phyloP scores from a whole-genome alignment of 1,139 yeast genomes.

The Pneumocystis wakefieldiae region DNA sequence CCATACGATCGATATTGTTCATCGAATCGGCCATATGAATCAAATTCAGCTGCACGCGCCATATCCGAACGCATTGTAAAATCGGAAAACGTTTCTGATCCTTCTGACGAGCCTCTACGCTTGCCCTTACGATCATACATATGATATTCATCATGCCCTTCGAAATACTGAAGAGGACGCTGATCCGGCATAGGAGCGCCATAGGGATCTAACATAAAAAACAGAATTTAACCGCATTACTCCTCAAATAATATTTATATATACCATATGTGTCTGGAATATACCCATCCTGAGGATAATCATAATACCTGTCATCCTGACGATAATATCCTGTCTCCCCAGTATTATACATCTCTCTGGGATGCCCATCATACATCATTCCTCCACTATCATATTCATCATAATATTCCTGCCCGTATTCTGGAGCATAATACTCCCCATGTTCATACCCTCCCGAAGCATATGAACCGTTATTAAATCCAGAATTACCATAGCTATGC shows the following conservation, averaged over 20 bases:
- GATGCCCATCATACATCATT: conserved; percentile 24
- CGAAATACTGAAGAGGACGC: conserved; percentile 14
- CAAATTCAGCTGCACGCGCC: conserved; percentile 27
- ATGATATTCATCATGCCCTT: conserved; percentile 13
- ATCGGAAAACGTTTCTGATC: conserved; percentile 30
- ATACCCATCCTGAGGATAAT: conserved; percentile 23
- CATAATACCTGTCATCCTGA: conserved; percentile 11
- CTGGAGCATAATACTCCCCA: conserved; percentile 14
- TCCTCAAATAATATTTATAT: neutral
- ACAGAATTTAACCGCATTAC: neutral
- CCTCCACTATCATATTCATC: conserved; percentile 22
- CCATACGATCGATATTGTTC: conserved; percentile 20
- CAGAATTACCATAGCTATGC: conserved; percentile 8
- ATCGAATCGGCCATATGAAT: conserved; percentile 28
- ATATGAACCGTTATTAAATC: conserved; percentile 20
- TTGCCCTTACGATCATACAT: conserved; percentile 15
- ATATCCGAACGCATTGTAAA: conserved; percentile 32
- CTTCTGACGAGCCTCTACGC: conserved; percentile 24
- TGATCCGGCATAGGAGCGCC: conserved; percentile 17
- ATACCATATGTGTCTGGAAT: conserved; percentile 24
- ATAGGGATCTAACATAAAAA: conserved; percentile 14
- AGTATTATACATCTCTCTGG: conserved; percentile 9
- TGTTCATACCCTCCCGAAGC: conserved; percentile 18
- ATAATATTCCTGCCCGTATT: conserved; percentile 15
- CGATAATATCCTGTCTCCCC: conserved; percentile 10